Conservation (phyloP, 768 basidiomycete genomes). For the Filobasidium wieringae region DNA sequence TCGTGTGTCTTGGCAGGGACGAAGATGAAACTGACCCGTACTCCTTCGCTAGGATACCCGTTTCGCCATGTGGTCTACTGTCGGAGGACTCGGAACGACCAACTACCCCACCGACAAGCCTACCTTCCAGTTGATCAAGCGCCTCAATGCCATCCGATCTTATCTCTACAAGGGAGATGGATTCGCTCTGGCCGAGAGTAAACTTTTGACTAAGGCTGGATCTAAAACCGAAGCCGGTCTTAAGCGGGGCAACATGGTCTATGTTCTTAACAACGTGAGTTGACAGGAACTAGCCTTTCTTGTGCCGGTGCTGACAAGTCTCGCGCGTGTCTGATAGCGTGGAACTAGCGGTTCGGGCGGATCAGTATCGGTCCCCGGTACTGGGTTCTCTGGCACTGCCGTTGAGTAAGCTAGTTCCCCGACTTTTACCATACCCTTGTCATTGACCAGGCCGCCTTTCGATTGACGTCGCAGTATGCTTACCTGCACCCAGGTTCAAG, state of each 20-base stretch:
- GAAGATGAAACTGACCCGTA: background rate
- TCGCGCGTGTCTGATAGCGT: background rate
- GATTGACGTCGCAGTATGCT: background rate
- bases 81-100: background rate
- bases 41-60: background rate
- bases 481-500: constrained; percentile 15
- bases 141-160: background rate
- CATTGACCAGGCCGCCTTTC: background rate
- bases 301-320: no score
- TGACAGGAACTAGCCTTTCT: no score
- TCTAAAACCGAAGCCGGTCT: background rate
- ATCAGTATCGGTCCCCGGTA: background rate
- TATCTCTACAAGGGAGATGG: background rate
- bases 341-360: background rate
- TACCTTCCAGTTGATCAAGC: background rate
- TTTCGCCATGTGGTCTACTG: background rate
- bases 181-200: no score
- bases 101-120: background rate
- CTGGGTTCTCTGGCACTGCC: background rate
- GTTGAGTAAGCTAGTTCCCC: background rate
- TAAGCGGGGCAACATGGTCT: background rate
- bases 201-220: background rate
- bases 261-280: background rate
- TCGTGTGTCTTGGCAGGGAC: background rate
- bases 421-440: background rate